Evolutionary conservation across 2,329 filamentous ascomycete species (phyloP), one percentile per base, ranked within the genome.

Genomic region (Trichoderma sp.): DNA sequence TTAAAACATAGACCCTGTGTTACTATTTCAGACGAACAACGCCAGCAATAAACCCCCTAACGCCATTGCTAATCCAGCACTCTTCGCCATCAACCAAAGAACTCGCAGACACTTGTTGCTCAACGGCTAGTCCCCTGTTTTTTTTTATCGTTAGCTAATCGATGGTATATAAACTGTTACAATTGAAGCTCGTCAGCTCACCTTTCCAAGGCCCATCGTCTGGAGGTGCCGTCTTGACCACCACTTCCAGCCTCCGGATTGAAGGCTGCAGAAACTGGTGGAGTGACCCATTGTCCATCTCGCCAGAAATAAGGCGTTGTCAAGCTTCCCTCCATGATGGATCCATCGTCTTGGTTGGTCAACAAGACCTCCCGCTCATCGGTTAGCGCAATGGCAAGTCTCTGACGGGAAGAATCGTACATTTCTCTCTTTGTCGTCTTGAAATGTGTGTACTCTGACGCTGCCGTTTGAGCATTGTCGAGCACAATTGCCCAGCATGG

Each of bases 41-140:
- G 0, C 87, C 88, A 71, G 80, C 83, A 14, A 90, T 84, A 75
- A 97, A 97, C 0, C 95, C 95, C 74, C 92, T 88, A 1, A 95
- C 92, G 0, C 93, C 94, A 80, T 95, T 98, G 80, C 94, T 97
- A 68, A 98, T 83, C 92, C 94, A 97, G 73, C 95, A 92, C 68
- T 91, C 86, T 80, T 98, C 95, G 1, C 91, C 93, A 74, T 93
- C 85, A 4, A 85, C 78, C 14, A 97, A 80, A 7, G 90, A 90
- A 14, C 86, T 82, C 2, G 84, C 84, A n/a, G 80, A 80, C 18
- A 97, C 84, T 3, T 83, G 80, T 74, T 90, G 87, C 78, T 97
- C 92, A 34, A 86, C 84, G 68, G 88, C 94, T 58, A 96, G 82
- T 0, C 82, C 83, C 72, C 86, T 88, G 53, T 32, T 39, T 18